A percentile compares a stretch with the other conserved stretches of the same genome.
These are phyloP conservation scores for Tolypocladium amazonense DNA, from an alignment of 2,329 filamentous ascomycete genomes.

Conservation along the genomic window DNA sequence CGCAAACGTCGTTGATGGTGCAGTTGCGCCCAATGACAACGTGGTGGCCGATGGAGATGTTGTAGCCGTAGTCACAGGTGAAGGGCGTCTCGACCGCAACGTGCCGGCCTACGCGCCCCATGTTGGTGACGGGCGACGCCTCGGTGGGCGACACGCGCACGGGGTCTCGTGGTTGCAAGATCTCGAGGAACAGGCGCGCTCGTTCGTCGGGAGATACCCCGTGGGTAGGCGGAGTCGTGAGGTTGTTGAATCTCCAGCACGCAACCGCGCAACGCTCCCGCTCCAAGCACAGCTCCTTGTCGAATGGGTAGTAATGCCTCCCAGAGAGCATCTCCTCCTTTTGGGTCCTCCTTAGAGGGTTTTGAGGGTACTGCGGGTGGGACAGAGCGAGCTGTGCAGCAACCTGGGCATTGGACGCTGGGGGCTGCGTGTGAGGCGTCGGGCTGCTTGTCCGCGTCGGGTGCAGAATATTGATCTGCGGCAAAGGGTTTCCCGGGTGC, in stretches of 20 bases:
- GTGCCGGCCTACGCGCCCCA: constrained; percentile 59
- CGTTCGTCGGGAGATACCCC: constrained; percentile 61
- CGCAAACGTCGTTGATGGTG: constrained; percentile 75
- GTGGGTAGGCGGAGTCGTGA: constrained; percentile 60
- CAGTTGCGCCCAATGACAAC: constrained; percentile 78
- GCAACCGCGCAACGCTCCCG: constrained; percentile 75
- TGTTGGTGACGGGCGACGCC: constrained; percentile 38
- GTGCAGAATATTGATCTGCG: constrained; percentile 47
- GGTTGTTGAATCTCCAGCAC: constrained; percentile 76
- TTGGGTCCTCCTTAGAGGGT: constrained; percentile 46
- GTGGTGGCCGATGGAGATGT: constrained; percentile 77
- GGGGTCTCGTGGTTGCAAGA: constrained; percentile 52
- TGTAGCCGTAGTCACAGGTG: constrained; percentile 90
- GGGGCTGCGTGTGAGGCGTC: constrained; percentile 24
- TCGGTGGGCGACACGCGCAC: constrained; percentile 45
- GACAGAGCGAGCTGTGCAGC: constrained; percentile 50
- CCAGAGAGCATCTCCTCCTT: constrained; percentile 86
- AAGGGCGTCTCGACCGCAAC: constrained; percentile 82
- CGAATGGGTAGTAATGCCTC: constrained; percentile 68
- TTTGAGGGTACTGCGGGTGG: constrained; percentile 37
- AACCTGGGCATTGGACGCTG: constrained; percentile 36
- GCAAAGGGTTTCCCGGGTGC: constrained; percentile 39
- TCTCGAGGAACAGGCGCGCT: constrained; percentile 58
- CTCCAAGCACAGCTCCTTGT: constrained; percentile 68
- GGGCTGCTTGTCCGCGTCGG: constrained; percentile 39